Conservation (phyloP, 2,329 filamentous ascomycete species). For the Chaetothyriales sp. region DNA sequence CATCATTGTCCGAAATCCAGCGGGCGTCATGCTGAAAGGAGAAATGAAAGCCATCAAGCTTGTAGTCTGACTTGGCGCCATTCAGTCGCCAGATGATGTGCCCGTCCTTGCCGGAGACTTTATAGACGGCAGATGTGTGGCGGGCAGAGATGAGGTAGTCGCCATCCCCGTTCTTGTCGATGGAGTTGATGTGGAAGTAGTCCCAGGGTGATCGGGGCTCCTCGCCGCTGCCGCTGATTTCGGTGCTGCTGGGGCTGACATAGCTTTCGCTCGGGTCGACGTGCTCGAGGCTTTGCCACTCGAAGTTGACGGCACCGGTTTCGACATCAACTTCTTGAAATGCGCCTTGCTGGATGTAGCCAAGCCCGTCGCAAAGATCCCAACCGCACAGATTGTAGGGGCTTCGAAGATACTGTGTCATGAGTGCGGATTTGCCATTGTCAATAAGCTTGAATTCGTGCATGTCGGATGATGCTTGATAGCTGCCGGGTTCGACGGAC, state of each 20-base stretch:
- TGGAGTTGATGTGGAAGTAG: conserved; percentile 33
- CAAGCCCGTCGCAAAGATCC: conserved; percentile 29
- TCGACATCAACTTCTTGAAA: conserved; percentile 42
- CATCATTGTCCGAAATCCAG: conserved; percentile 26
- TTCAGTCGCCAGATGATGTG: conserved; percentile 28
- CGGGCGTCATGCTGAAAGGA: conserved; percentile 32
- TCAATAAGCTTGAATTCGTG: conserved; percentile 39
- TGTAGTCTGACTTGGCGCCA: conserved; percentile 22
- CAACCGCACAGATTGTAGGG: conserved; percentile 36
- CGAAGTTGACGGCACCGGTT: conserved; percentile 42
- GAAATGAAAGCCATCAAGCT: conserved; percentile 24
- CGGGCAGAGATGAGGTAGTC: conserved; percentile 31
- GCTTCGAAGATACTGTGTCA: conserved; percentile 30
- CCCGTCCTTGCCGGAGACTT: conserved; percentile 28
- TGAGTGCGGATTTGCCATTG: conserved; percentile 28
- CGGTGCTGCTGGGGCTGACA: conserved; percentile 32
- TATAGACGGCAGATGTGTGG: conserved; percentile 29
- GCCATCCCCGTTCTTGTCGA: conserved; percentile 29
- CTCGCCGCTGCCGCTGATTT: conserved; percentile 36
- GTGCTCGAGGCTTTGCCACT: conserved; percentile 46
- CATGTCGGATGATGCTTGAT: conserved; percentile 32
- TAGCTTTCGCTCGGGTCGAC: conserved; percentile 37
- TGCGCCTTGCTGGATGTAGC: conserved; percentile 39
- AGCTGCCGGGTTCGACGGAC: conserved; percentile 28
- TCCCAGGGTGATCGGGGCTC: conserved; percentile 33